Evolutionary conservation across 441 rosid genomes (phyloP), one percentile per base, ranked within the genome.

Genomic region (Gossypium schwendimanii): DNA sequence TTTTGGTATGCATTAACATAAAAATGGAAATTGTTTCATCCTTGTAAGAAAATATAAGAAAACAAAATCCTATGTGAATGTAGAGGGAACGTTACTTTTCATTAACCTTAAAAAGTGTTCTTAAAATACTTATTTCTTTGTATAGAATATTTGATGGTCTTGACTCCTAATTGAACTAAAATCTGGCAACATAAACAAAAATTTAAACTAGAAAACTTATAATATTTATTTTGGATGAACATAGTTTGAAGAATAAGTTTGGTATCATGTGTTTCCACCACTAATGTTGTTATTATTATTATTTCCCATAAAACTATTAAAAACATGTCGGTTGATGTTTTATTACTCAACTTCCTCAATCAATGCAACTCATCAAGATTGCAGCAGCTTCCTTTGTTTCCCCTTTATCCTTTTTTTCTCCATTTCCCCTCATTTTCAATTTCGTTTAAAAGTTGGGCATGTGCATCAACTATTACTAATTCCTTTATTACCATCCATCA

Each of bases 331-430:
- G 76, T 80, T 77, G 84, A 81, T 75, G 80, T 31, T 21, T 62
- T 26, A 68, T 61, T 72, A 79, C 79, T 73, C 83, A 41, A 70
- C 45, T 18, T 18, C 74, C 79, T 63, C 82, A 75, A 85, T 81
- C 85, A 80, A 78, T 71, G 80, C 79, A 75, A 75, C 69, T 71
- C 64, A 73, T 74, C 50, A 31, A 63, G 44, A 12, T 57, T 76
- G 41, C 47, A 39, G 44, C 44, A 39, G 44, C 44, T 39, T 39
- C 44, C 44, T 39, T 39, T 39, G 24, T 53, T 67, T 44, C 45
- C 33, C 24, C 41, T 28, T 15, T 45, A 4, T 3, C 2, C 45
- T 63, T 11, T 10, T 41, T 3, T 26, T 31, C 47, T 31, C 17
- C 33, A 18, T 5, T 61, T 14, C 21, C 17, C 6, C n/a, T 18